Evolutionary conservation across 768 basidiomycete genomes (phyloP), one percentile per base, ranked within the genome.

Genomic region (Scleroderma citrinum): DNA sequence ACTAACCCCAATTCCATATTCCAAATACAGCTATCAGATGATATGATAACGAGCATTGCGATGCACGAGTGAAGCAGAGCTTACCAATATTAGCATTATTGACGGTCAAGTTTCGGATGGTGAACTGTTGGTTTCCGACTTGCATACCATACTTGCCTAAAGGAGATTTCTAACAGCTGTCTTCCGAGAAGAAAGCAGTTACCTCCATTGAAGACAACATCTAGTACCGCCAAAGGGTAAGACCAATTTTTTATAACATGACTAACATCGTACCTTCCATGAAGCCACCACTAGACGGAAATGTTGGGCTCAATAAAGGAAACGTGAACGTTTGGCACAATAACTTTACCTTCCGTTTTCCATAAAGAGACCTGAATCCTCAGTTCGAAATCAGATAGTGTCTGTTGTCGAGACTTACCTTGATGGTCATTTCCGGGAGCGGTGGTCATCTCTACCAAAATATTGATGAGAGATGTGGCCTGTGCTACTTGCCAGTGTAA

Each of bases 401-500:
- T 24, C 38, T 26, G 30, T 32, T n/a, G n/a, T 1, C 38, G 23
- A 16, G 19, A 12, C 31, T 58, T 64, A 80, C 83, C 84, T 72
- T 82, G 80, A 57, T 87, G 85, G 5, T 70, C 74, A 5, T 77
- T 85, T 44, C 76, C 73, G 20, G 72, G 32, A 19, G 72, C 76
- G 8, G 75, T 74, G 17, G 81, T 83, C 83, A 87, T 82, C 38
- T 82, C 61, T 42, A 87, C 73, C 11, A 78, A 73, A 42, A 89
- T 75, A 59, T 88, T 87, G 53, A 81, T 72, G 48, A 89, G 68
- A 1, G 82, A 83, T 0, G 85, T 87, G 3, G 82, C 78, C 62
- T 89, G 86, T 3, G 86, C 75, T 16, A 87, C 81, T 65, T 89
- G 85, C 86, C 86, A 89, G 54, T 89, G 86, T 23, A 89, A 68